Evolutionary conservation across 345 rosid genomes (phyloP).

Genomic region (Salix dunnii): DNA sequence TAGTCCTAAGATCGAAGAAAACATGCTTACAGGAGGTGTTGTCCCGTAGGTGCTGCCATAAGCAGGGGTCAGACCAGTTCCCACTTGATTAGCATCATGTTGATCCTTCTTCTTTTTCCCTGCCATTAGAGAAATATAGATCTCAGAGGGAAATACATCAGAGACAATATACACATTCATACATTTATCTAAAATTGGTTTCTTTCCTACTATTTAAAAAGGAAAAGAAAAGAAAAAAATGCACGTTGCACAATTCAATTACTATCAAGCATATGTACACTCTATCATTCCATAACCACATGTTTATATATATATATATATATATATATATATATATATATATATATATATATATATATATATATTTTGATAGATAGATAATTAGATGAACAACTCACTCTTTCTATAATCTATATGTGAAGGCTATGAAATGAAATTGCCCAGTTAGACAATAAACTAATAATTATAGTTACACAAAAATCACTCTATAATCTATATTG

Average conservation of each 20-base stretch:
- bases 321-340: no score
- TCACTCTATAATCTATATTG: background rate
- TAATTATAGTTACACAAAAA: background rate
- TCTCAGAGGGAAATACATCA: background rate
- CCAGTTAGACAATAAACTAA: no score
- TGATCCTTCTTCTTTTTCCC: conserved; percentile 91
- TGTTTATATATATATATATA: background rate
- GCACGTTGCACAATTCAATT: background rate
- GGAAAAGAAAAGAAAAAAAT: background rate
- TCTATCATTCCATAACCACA: background rate
- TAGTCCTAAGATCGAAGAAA: background rate
- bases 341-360: background rate
- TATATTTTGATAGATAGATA: no score
- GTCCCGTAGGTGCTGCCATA: conserved; percentile 71
- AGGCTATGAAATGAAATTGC: no score
- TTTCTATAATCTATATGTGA: no score
- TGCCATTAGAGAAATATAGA: conserved; percentile 20
- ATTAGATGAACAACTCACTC: no score
- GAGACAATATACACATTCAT: background rate
- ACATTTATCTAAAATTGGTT: background rate
- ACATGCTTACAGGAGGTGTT: conserved; percentile 75
- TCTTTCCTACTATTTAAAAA: background rate
- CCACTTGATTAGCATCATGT: conserved; percentile 65
- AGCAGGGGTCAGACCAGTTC: conserved; percentile 52
- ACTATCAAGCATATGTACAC: background rate